phyloP scores from a whole-genome alignment of 495 filamentous ascomycete species.

The Hyaloscypha variabilis region DNA sequence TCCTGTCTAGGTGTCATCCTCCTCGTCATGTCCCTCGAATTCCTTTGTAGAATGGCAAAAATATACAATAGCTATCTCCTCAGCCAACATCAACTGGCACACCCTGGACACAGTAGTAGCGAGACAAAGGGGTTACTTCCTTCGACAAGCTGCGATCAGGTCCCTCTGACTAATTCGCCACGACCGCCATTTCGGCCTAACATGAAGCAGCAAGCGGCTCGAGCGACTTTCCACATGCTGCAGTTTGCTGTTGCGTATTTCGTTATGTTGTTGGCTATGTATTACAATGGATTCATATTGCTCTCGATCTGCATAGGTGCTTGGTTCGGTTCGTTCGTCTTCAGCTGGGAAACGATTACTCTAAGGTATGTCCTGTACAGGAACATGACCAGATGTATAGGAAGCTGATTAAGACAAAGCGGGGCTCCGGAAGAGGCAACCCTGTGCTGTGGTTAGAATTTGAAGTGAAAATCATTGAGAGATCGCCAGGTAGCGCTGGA shows the following conservation, averaged over 20 bases:
- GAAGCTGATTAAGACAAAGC: too few species aligned
- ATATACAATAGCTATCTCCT: constrained; percentile 65
- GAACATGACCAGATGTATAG: too few species aligned
- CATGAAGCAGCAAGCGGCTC: constrained; percentile 59
- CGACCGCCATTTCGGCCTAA: constrained; percentile 38
- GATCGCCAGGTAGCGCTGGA: too few species aligned
- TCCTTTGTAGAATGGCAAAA: constrained; percentile 58
- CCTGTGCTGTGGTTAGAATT: constrained; percentile 25
- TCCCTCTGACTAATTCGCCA: neutral
- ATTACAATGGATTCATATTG: constrained; percentile 55
- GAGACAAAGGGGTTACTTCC: neutral
- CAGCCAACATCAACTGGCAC: constrained; percentile 38
- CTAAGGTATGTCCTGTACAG: constrained; percentile 18
- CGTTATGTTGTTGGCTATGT: constrained; percentile 62
- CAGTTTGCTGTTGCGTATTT: constrained; percentile 75
- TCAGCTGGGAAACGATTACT: constrained; percentile 53
- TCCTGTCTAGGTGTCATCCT: constrained; percentile 69
- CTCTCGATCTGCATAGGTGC: constrained; percentile 65
- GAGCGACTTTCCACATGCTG: constrained; percentile 62
- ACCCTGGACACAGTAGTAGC: neutral
- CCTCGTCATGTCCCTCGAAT: constrained; percentile 65
- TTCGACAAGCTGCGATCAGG: constrained; percentile 24
- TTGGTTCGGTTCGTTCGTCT: constrained; percentile 60
- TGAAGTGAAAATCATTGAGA: neutral
- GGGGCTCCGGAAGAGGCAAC: constrained; percentile 21